Base-by-base conservation (phyloP, 2,329 filamentous ascomycete species). In the Trichoderma oligosporum region DNA sequence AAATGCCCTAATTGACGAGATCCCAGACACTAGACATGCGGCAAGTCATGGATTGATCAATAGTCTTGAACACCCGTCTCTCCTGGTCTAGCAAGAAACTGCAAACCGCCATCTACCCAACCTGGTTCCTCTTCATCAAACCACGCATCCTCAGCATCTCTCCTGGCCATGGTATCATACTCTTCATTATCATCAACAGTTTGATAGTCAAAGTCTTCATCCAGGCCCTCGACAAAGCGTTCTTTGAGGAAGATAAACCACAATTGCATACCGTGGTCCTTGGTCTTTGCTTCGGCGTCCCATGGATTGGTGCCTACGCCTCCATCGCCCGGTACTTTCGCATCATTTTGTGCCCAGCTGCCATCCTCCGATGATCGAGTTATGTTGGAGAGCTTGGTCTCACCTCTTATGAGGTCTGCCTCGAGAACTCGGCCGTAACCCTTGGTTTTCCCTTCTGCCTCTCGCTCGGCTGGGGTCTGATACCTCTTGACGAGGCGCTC, bases 391-490 rank as follows among this genome's bases (percentile, higher is more conserved):
- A 93, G 79, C 66, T 89, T 89, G 11, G 86, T 86, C 70, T 95
- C 90, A 14, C 88, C 87, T 25, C 90, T 84, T 59, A 86, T 74
- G 6, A 96, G 76, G 62, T 92, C 89, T 1, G 89, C 85, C 68
- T 95, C 88, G 4, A 96, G 80, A 11, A 88, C 81, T 22, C 88
- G 87, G 1, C 87, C 88, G 70, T 91, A 94, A 9, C 91, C 91
- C 68, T 91, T 91, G 7, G 77, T 74, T 41, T 83, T 83, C 7
- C 86, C 87, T 64, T 93, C 89, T 6, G 80, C 80, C 68, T 91
- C 84, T 53, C 89, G 83, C 73, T 96, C 90, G 4, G 79, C 76
- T 2, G 85, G 74, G 1, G 85, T 86, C 62, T 92, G 89, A 69
- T 91, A 92, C 51, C 83, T 84, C 52, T 89, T 84, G 60, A 96